Conservation (phyloP, 1,284 basidiomycete genomes). For the Filobasidium uniguttulatum region DNA sequence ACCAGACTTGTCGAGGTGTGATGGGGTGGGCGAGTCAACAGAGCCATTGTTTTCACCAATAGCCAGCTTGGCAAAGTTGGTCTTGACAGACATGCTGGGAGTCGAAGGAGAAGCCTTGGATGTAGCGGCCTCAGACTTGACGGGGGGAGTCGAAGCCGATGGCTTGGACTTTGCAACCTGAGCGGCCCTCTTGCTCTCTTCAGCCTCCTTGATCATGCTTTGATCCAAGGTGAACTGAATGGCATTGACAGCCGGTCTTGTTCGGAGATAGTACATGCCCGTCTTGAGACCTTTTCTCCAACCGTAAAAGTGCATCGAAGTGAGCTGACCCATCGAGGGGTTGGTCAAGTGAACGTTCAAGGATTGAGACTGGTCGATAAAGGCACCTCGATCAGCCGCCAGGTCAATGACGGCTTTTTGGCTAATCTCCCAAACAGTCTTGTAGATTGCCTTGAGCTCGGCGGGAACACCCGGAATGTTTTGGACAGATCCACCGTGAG, state of each 20-base stretch:
- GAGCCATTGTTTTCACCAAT: slow-evolving; percentile 11
- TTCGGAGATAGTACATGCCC: slow-evolving; percentile 88
- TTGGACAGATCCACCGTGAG: slow-evolving; percentile 90
- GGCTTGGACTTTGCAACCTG: slow-evolving; percentile 38
- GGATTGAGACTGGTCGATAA: slow-evolving; percentile 80
- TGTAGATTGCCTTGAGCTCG: slow-evolving; percentile 90
- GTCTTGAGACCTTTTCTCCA: slow-evolving; percentile 99
- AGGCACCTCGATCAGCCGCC: slow-evolving; percentile 94
- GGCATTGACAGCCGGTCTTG: slow-evolving; percentile 83
- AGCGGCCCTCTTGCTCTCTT: slow-evolving; percentile 31
- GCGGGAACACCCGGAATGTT: slow-evolving; percentile 74
- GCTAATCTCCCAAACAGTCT: slow-evolving; percentile 98
- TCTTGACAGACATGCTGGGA: too few species aligned
- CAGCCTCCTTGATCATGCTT: slow-evolving; percentile 48
- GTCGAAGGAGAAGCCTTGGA: slow-evolving; percentile 9
- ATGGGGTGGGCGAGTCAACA: slow-evolving; percentile 8
- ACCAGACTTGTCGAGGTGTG: slow-evolving; percentile 4
- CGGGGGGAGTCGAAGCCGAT: slow-evolving; percentile 17
- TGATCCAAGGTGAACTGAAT: slow-evolving; percentile 97
- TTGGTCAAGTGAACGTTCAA: slow-evolving; percentile 88
- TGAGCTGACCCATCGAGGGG: slow-evolving; percentile 86
- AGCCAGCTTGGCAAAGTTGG: slow-evolving; percentile 12
- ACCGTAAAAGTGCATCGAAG: slow-evolving; percentile 99
- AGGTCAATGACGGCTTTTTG: slow-evolving; percentile 98
- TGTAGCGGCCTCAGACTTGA: slow-evolving; percentile 13